Evolutionary conservation across 2,329 filamentous ascomycete species (phyloP).

Genomic region (Alternaria arborescens): DNA sequence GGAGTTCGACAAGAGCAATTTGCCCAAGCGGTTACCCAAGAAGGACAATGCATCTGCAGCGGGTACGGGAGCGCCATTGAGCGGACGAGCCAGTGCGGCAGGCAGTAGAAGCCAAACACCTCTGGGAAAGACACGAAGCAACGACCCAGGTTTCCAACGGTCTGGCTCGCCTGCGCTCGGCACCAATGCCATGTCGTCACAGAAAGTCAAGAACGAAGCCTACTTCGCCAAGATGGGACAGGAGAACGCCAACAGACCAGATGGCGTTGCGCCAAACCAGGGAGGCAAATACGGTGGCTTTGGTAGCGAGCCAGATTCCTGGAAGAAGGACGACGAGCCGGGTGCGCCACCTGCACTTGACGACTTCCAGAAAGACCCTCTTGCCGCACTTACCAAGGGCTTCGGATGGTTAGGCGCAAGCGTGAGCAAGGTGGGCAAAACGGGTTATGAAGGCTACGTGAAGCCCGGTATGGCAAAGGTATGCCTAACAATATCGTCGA

Average conservation of each 20-base stretch:
- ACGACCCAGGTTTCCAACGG: conserved; percentile 42
- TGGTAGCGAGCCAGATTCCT: conserved; percentile 74
- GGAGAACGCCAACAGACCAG: conserved; percentile 80
- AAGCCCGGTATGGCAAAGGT: conserved; percentile 92
- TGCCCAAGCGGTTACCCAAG: conserved; percentile 60
- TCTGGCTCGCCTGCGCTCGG: conserved; percentile 51
- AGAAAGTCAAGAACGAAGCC: conserved; percentile 76
- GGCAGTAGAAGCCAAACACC: conserved; percentile 52
- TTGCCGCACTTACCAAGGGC: conserved; percentile 87
- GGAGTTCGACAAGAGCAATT: conserved; percentile 78
- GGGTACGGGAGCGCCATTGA: conserved; percentile 38
- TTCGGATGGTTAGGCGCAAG: conserved; percentile 94
- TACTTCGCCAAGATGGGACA: conserved; percentile 88
- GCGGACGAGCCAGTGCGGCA: conserved; percentile 47
- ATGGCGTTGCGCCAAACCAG: conserved; percentile 81
- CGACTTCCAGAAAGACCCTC: conserved; percentile 89
- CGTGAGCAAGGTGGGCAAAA: conserved; percentile 89
- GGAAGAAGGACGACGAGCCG: conserved; percentile 51
- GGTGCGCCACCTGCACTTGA: conserved; percentile 73
- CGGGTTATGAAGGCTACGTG: conserved; percentile 88
- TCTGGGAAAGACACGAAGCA: conserved; percentile 46
- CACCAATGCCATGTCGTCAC: conserved; percentile 48
- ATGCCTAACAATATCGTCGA: conserved; percentile 37
- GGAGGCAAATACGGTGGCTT: conserved; percentile 94
- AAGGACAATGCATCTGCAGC: conserved; percentile 38